Conservation (phyloP, 306 rosid species). For the Spatholobus suberectus region DNA sequence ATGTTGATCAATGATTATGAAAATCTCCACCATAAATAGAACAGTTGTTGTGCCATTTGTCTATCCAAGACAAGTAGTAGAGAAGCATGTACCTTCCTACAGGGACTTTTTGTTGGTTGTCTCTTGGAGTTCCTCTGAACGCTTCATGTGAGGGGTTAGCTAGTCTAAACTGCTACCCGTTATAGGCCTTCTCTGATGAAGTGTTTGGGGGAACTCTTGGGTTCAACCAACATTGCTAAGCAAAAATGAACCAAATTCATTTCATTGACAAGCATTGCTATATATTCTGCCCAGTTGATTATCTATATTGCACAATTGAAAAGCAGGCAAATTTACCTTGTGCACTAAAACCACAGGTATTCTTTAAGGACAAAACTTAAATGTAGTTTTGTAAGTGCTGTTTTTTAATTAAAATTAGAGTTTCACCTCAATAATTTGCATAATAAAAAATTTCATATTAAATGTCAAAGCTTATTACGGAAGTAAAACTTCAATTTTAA, state of each 20-base stretch:
- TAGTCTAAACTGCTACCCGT: neutral
- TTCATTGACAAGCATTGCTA: neutral
- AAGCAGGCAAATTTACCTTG: no score
- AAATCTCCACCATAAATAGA: constrained; percentile 15
- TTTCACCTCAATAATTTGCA: no score
- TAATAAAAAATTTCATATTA: no score
- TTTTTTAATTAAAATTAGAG: no score
- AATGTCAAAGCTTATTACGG: no score
- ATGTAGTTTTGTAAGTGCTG: no score
- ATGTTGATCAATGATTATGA: neutral
- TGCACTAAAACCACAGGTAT: no score
- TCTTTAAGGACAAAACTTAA: no score
- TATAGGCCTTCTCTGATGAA: constrained; percentile 26
- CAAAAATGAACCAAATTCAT: neutral
- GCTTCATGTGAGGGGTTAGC: constrained; percentile 40
- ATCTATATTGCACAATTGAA: no score
- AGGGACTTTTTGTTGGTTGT: constrained; percentile 34
- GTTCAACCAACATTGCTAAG: constrained; percentile 31
- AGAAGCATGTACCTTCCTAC: no score
- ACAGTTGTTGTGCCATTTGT: neutral
- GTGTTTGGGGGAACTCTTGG: constrained; percentile 56
- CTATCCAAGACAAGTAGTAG: neutral
- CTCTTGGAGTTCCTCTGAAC: constrained; percentile 54
- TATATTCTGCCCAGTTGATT: no score
- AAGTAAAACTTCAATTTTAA: no score